Conservation (phyloP, 306 rosid genomes). For the Trifolium subterraneum region DNA sequence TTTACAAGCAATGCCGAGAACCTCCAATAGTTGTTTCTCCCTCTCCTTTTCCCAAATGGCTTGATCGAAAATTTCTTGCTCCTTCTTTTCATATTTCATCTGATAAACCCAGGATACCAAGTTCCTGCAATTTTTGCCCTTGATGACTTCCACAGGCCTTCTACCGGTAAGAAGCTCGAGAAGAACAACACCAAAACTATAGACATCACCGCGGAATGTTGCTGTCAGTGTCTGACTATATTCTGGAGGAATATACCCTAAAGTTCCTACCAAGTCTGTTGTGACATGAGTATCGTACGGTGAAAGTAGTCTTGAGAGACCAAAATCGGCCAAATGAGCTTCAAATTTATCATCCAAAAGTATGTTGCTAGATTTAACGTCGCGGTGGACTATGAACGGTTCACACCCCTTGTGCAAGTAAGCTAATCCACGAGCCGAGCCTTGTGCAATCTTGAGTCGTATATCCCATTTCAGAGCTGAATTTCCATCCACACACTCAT, state of each 20-base stretch:
- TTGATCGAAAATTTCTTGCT: slow-evolving; percentile 66
- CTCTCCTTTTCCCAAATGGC: slow-evolving; percentile 64
- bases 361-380: slow-evolving; percentile 82
- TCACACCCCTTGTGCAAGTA: slow-evolving; percentile 78
- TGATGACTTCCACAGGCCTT: slow-evolving; percentile 80
- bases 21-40: slow-evolving; percentile 67
- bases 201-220: slow-evolving; percentile 79
- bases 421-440: slow-evolving; percentile 72
- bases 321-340: slow-evolving; percentile 85
- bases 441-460: slow-evolving; percentile 76
- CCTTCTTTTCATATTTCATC: slow-evolving; percentile 67
- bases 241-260: slow-evolving; percentile 87
- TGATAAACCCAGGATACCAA: slow-evolving; percentile 75
- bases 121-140: slow-evolving; percentile 74
- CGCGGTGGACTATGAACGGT: slow-evolving; percentile 79
- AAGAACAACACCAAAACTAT: slow-evolving; percentile 85
- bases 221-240: slow-evolving; percentile 76
- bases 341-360: slow-evolving; percentile 68
- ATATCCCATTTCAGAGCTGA: slow-evolving; percentile 71
- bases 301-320: slow-evolving; percentile 73
- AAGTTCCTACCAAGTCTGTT: slow-evolving; percentile 77
- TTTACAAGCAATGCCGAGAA: slow-evolving; percentile 68
- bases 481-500: slow-evolving; percentile 61
- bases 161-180: slow-evolving; percentile 75
- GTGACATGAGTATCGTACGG: slow-evolving; percentile 84